Conservation (phyloP, 139 green algal species). For the Protoeuglena noctilucae region DNA sequence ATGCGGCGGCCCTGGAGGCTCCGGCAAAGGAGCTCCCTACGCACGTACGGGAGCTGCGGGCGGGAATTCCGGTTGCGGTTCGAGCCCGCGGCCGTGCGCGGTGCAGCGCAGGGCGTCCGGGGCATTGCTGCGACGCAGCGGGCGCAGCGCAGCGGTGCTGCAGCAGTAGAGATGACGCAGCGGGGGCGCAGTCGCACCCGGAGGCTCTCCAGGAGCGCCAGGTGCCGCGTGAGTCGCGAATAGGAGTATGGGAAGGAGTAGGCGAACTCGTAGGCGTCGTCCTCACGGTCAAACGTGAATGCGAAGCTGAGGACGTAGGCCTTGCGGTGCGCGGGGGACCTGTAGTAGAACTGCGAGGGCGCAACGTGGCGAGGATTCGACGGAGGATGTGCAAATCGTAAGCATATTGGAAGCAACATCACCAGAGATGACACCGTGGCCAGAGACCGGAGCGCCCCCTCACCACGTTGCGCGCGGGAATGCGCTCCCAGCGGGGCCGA, state of each 20-base stretch:
- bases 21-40: conserved; percentile 15
- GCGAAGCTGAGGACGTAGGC: neutral
- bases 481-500: conserved; percentile 1
- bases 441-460: no score
- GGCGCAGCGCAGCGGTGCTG: no score
- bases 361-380: neutral
- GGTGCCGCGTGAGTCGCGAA: neutral
- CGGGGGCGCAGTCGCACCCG: no score
- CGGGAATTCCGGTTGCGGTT: no score
- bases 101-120: no score
- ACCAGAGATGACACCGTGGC: neutral
- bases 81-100: no score
- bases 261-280: conserved; percentile 28
- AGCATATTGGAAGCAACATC: neutral
- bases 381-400: neutral
- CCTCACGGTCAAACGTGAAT: conserved; percentile 8
- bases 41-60: conserved; percentile 5
- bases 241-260: conserved; percentile 18
- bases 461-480: neutral
- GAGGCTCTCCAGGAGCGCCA: conserved; percentile 4
- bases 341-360: conserved; percentile 1
- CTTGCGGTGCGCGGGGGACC: neutral
- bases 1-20: conserved; percentile 7
- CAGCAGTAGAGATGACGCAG: no score
- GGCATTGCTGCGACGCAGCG: no score